Conservation (phyloP, 2,329 filamentous ascomycete genomes). For the Coleophoma eucalyptorum region DNA sequence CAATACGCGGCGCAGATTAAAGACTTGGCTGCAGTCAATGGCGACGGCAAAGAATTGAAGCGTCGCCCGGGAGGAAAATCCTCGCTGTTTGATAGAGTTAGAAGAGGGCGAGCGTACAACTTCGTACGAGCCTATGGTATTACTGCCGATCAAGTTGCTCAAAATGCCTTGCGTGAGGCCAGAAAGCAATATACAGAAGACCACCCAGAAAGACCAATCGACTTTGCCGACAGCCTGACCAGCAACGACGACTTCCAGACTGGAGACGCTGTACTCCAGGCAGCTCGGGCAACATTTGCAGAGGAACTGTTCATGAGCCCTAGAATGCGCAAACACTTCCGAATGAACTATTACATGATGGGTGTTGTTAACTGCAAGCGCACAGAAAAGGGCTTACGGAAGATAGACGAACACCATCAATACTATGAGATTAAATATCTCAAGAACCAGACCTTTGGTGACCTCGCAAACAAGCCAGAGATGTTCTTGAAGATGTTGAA, state of each 20-base stretch:
- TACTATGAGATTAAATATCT: slow-evolving; percentile 99
- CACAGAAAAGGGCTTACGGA: slow-evolving; percentile 89
- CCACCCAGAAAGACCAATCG: slow-evolving; percentile 72
- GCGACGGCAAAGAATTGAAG: slow-evolving; percentile 56
- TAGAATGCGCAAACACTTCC: slow-evolving; percentile 82
- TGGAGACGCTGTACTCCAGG: slow-evolving; percentile 69
- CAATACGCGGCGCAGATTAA: slow-evolving; percentile 82
- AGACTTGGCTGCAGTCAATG: slow-evolving; percentile 65
- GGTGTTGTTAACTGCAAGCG: slow-evolving; percentile 83
- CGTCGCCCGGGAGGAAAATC: slow-evolving; percentile 80
- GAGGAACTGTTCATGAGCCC: slow-evolving; percentile 89
- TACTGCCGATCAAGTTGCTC: slow-evolving; percentile 80
- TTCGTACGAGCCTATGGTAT: slow-evolving; percentile 90
- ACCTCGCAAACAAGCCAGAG: slow-evolving; percentile 80
- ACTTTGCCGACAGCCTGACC: slow-evolving; percentile 78
- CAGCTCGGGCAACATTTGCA: slow-evolving; percentile 82
- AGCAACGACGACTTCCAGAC: slow-evolving; percentile 71
- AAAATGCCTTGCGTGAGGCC: slow-evolving; percentile 77
- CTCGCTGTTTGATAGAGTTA: slow-evolving; percentile 77
- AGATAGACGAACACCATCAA: slow-evolving; percentile 91
- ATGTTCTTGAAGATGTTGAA: slow-evolving; percentile 96
- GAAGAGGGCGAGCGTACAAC: slow-evolving; percentile 73
- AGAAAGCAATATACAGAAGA: slow-evolving; percentile 84
- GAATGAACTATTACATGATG: slow-evolving; percentile 77
- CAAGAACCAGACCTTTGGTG: slow-evolving; percentile 78